Conservation (phyloP, 495 filamentous ascomycete genomes). For the Penicillium antarcticum region DNA sequence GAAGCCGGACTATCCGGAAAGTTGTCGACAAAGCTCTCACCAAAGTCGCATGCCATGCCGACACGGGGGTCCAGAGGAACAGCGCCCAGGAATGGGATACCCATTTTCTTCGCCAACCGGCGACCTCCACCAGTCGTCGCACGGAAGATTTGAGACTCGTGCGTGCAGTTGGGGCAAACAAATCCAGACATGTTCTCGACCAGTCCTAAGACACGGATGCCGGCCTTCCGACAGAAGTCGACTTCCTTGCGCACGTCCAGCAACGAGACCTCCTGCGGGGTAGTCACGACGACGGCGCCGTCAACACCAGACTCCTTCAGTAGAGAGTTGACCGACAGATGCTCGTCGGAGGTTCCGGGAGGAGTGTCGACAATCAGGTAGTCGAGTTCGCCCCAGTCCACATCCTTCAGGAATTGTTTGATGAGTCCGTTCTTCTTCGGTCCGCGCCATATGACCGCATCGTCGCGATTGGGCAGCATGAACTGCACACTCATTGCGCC, state of each 20-base stretch:
- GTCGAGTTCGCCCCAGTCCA: conserved; percentile 94
- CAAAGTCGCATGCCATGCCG: conserved; percentile 93
- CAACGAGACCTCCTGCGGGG: conserved; percentile 90
- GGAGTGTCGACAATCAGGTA: conserved; percentile 93
- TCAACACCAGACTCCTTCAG: conserved; percentile 86
- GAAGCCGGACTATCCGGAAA: conserved; percentile 92
- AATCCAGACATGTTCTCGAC: conserved; percentile 99
- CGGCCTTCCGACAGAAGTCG: conserved; percentile 94
- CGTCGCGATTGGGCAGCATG: conserved; percentile 89
- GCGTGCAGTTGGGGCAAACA: conserved; percentile 85
- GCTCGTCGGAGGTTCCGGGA: conserved; percentile 91
- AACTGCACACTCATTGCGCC: conserved; percentile 96
- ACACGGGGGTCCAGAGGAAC: conserved; percentile 95
- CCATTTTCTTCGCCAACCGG: conserved; percentile 76
- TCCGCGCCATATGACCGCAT: conserved; percentile 94
- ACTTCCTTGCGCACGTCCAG: conserved; percentile 95
- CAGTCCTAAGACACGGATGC: conserved; percentile 79
- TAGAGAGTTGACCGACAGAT: conserved; percentile 84
- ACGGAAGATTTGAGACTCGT: conserved; percentile 80
- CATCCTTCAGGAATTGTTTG: conserved; percentile 95
- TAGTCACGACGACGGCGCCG: conserved; percentile 89
- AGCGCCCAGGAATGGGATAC: conserved; percentile 80
- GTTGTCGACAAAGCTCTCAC: conserved; percentile 93
- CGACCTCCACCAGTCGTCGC: conserved; percentile 87
- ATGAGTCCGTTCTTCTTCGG: conserved; percentile 98